These are phyloP conservation scores for Uronychia binucleata DNA, from an alignment of 73 alveolate genomes.

Conservation along the genomic window DNA sequence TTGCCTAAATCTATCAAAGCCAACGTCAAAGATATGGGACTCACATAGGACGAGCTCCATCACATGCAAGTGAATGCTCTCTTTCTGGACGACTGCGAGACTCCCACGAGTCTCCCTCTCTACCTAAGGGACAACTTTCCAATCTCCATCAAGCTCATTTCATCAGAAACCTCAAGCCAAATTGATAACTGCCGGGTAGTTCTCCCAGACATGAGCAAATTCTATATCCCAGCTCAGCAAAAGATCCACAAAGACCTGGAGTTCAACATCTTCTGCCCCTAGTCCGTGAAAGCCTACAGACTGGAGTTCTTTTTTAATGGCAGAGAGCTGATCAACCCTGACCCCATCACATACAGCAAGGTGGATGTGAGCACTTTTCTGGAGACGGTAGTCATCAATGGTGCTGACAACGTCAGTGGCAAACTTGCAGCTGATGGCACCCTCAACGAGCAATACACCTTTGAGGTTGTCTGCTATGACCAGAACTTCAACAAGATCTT, in stretches of 20 bases:
- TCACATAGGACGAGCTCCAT: neutral
- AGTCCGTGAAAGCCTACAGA: neutral
- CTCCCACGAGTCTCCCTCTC: neutral
- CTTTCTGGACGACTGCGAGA: neutral
- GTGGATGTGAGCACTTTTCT: neutral
- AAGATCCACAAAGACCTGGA: neutral
- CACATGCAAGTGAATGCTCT: neutral
- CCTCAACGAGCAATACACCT: neutral
- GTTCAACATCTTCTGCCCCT: neutral
- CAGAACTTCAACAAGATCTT: neutral
- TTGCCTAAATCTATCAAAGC: neutral
- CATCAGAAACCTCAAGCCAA: neutral
- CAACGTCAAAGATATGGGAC: neutral
- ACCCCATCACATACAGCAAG: neutral
- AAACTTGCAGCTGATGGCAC: neutral
- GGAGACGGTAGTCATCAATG: neutral
- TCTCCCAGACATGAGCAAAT: neutral
- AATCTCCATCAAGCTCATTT: neutral
- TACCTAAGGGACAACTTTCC: neutral
- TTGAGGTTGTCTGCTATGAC: neutral
- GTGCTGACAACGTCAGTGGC: neutral
- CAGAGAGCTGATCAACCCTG: neutral
- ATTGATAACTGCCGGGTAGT: neutral
- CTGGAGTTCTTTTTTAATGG: neutral
- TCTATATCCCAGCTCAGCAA: neutral